A percentile compares a stretch with the other conserved stretches of the same genome.
Conservation (phyloP, 805 yeast genomes). For the Ogataea paradorogensis region DNA sequence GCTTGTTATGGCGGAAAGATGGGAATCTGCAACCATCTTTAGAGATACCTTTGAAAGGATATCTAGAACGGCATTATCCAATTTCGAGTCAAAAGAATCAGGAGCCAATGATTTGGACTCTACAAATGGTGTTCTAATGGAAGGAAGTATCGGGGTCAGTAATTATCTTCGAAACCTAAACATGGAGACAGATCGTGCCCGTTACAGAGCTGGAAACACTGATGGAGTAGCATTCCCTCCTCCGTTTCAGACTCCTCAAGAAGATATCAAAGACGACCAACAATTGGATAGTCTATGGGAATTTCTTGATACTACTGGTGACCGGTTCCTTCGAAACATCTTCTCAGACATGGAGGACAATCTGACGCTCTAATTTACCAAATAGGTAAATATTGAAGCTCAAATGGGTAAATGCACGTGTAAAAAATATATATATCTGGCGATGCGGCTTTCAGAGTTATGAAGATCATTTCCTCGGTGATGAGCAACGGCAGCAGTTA, state of each 20-base stretch:
- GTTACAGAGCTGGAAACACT: background rate
- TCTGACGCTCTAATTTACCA: background rate
- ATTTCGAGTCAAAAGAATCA: background rate
- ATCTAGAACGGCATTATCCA: background rate
- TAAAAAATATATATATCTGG: background rate
- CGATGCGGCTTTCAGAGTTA: background rate
- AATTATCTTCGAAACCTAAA: background rate
- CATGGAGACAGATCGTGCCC: background rate
- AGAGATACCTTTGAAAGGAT: background rate
- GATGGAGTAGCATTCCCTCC: background rate
- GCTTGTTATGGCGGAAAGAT: background rate
- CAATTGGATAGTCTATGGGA: background rate
- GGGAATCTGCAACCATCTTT: background rate
- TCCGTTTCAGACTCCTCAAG: background rate
- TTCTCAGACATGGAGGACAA: background rate
- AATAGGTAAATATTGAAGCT: background rate
- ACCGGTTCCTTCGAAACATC: background rate
- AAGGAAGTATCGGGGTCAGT: background rate
- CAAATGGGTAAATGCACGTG: background rate
- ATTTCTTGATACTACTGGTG: background rate
- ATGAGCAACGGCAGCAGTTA: no score
- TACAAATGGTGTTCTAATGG: background rate
- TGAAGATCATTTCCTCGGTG: no score
- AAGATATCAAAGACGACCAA: background rate
- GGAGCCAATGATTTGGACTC: background rate